phyloP scores from a whole-genome alignment of 352 stramenopile species.

The Phytopythium delawarense region DNA sequence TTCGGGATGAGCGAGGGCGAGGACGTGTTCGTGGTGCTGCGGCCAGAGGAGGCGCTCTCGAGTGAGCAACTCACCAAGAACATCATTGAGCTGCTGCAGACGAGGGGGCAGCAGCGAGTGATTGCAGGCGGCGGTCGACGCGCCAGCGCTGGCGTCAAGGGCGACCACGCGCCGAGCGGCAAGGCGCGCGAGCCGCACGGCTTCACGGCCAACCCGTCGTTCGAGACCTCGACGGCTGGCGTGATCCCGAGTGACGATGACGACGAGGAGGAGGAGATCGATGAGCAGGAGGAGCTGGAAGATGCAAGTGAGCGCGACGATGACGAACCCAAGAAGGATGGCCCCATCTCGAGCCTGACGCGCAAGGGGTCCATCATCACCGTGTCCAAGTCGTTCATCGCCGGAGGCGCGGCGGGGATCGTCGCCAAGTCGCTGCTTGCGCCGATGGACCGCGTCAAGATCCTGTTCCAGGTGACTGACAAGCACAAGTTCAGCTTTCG shows the following conservation, averaged over 20 bases:
- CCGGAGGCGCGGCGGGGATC: conserved; percentile 66
- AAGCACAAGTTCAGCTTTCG: conserved; percentile 68
- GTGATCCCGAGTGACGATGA: neutral
- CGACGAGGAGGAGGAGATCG: neutral
- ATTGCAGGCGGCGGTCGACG: neutral
- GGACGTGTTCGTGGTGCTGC: conserved; percentile 60
- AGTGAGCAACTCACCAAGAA: conserved; percentile 29
- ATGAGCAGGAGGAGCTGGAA: neutral
- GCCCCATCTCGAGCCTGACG: conserved; percentile 1
- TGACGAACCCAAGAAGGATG: neutral
- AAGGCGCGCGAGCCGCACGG: conserved; percentile 4
- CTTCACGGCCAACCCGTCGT: conserved; percentile 7
- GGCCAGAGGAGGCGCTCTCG: conserved; percentile 27
- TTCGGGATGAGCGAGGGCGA: conserved; percentile 70
- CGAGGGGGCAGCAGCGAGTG: conserved; percentile 7
- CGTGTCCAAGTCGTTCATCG: conserved; percentile 82
- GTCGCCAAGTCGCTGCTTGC: conserved; percentile 72
- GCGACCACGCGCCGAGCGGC: neutral
- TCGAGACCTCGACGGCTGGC: neutral
- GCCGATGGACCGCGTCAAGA: conserved; percentile 79
- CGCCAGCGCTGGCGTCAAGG: neutral
- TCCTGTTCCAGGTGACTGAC: conserved; percentile 83
- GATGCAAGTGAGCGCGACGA: neutral
- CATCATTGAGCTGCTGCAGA: conserved; percentile 29
- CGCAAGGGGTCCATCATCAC: conserved; percentile 50